A percentile compares a stretch with the other conserved stretches of the same genome.
Conservation (phyloP, 106 monocot genomes). For the Agapanthus africanus region DNA sequence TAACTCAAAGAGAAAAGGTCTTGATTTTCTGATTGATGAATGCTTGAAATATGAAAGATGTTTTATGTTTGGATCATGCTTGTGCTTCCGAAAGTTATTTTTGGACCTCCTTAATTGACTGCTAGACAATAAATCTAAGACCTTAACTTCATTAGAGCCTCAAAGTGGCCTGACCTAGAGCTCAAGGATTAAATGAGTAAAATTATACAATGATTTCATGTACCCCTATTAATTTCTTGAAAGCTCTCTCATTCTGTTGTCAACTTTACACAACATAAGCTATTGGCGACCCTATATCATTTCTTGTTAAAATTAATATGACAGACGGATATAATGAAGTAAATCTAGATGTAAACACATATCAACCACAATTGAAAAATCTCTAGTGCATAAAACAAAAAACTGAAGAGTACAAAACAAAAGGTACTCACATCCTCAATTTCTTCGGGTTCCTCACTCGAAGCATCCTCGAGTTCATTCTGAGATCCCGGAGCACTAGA, state of each 20-base stretch:
- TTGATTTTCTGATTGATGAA: not conserved
- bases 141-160: too few species aligned
- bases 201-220: too few species aligned
- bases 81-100: not conserved
- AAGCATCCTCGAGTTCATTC: slow-evolving; percentile 4
- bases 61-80: not conserved
- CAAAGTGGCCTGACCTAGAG: too few species aligned
- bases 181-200: too few species aligned
- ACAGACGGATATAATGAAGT: not conserved
- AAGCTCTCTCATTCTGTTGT: not conserved
- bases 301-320: not conserved
- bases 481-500: not conserved
- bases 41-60: not conserved
- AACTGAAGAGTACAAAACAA: not conserved
- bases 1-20: not conserved
- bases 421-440: slow-evolving; percentile 31
- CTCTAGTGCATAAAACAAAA: not conserved
- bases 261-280: not conserved
- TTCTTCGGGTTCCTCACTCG: slow-evolving; percentile 22
- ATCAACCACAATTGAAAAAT: not conserved
- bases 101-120: not conserved
- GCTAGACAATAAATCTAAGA: too few species aligned
- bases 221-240: too few species aligned
- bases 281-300: not conserved
- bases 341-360: not conserved